A percentile compares a stretch with the other conserved stretches of the same genome.
Evolutionary conservation across 495 filamentous ascomycete species (phyloP).

Genomic region (Entonaema liquescens): DNA sequence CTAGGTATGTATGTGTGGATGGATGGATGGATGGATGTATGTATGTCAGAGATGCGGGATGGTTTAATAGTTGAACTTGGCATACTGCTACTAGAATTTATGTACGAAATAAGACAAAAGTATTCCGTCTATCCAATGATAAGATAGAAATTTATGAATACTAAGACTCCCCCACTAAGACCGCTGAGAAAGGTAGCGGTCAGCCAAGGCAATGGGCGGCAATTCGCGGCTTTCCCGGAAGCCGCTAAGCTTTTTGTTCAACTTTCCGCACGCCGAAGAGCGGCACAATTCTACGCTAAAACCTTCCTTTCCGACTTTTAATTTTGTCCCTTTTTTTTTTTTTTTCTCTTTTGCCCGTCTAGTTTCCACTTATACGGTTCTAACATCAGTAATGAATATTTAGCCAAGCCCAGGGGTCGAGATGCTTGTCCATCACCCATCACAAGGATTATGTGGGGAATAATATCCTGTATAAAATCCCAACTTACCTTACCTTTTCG

Average conservation of each 20-base stretch:
- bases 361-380: neutral
- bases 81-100: neutral
- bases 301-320: constrained; percentile 8
- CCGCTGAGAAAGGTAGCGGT: constrained; percentile 15
- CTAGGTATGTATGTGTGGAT: neutral
- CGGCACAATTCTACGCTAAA: constrained; percentile 43
- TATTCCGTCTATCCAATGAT: constrained; percentile 5
- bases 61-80: neutral
- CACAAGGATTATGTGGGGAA: neutral
- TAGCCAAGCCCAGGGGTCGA: neutral
- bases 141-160: constrained; percentile 31
- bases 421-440: neutral
- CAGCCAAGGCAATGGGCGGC: constrained; percentile 43
- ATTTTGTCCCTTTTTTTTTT: constrained; percentile 8
- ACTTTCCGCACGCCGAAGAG: constrained; percentile 25
- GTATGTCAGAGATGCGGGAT: constrained; percentile 5
- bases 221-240: constrained; percentile 35
- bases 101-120: constrained; percentile 7
- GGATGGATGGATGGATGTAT: neutral
- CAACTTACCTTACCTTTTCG: neutral
- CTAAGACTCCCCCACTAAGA: constrained; percentile 1
- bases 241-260: constrained; percentile 5
- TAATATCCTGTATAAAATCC: constrained; percentile 10
- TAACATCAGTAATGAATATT: neutral
- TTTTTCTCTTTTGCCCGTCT: neutral